Conservation (phyloP, 2,329 filamentous ascomycete species). For the Lanzia echinophila region DNA sequence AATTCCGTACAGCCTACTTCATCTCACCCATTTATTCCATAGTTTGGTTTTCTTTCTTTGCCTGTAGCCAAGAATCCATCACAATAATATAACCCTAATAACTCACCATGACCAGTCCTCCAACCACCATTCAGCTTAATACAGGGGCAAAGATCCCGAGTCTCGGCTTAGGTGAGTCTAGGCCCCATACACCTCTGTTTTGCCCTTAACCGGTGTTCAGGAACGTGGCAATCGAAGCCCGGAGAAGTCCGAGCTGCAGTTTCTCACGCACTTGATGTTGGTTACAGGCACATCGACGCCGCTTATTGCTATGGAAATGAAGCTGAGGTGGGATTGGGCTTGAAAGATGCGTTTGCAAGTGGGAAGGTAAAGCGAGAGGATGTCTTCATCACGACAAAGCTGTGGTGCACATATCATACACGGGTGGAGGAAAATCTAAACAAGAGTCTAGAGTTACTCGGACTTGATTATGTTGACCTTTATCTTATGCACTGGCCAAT, state of each 20-base stretch:
- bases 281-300: slow-evolving; percentile 46
- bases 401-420: slow-evolving; percentile 69
- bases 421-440: slow-evolving; percentile 63
- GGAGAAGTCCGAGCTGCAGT: slow-evolving; percentile 36
- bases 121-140: slow-evolving; percentile 24
- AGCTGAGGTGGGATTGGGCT: slow-evolving; percentile 71
- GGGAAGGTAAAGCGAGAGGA: slow-evolving; percentile 56
- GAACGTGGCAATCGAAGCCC: slow-evolving; percentile 37
- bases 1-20: too few species aligned
- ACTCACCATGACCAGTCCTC: too few species aligned
- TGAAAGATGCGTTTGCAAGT: slow-evolving; percentile 60
- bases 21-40: too few species aligned
- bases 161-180: slow-evolving; percentile 32
- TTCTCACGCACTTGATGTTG: slow-evolving; percentile 35
- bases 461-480: slow-evolving; percentile 75
- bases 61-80: too few species aligned
- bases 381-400: slow-evolving; percentile 60
- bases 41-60: too few species aligned
- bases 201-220: slow-evolving; percentile 11
- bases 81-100: too few species aligned
- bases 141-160: slow-evolving; percentile 31
- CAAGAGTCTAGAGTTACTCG: slow-evolving; percentile 65
- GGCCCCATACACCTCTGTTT: too few species aligned
- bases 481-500: slow-evolving; percentile 81
- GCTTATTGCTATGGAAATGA: slow-evolving; percentile 61